phyloP scores from a whole-genome alignment of 192 early-diverging fungal genomes.

The Geranomyces variabilis region DNA sequence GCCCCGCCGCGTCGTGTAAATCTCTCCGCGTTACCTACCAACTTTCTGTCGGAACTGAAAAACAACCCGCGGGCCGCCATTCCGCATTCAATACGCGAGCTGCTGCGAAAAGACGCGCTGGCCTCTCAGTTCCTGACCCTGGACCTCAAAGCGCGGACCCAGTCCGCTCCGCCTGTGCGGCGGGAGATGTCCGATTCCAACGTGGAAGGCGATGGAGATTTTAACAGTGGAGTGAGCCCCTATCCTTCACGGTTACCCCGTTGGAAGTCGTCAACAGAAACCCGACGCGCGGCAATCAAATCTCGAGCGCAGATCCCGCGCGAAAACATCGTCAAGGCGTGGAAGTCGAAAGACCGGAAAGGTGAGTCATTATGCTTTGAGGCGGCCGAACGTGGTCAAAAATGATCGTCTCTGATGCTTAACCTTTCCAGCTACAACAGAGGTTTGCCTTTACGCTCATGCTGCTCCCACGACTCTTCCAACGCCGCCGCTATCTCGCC shows the following conservation, averaged over 20 bases:
- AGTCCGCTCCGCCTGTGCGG: constrained; percentile 4
- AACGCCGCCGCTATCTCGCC: too few species aligned
- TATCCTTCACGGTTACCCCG: constrained; percentile 4
- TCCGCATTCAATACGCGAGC: background rate
- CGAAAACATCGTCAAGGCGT: constrained; percentile 2
- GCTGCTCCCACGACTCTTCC: background rate
- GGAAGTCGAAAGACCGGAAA: background rate
- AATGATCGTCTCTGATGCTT: too few species aligned
- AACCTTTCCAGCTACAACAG: background rate
- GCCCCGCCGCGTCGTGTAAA: background rate
- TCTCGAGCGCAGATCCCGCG: background rate
- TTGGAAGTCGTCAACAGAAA: background rate
- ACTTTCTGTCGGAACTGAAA: background rate
- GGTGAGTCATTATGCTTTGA: background rate
- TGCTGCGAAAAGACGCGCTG: constrained; percentile 15
- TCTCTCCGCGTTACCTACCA: background rate
- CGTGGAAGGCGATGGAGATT: background rate
- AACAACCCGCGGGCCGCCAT: background rate
- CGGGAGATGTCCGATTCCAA: background rate
- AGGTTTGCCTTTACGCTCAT: constrained; percentile 1
- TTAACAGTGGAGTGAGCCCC: background rate
- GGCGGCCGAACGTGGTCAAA: background rate
- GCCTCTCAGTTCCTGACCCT: background rate
- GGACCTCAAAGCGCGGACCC: background rate
- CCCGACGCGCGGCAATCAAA: background rate